phyloP scores from a whole-genome alignment of 768 basidiomycete genomes.

The Asterophora parasitica region DNA sequence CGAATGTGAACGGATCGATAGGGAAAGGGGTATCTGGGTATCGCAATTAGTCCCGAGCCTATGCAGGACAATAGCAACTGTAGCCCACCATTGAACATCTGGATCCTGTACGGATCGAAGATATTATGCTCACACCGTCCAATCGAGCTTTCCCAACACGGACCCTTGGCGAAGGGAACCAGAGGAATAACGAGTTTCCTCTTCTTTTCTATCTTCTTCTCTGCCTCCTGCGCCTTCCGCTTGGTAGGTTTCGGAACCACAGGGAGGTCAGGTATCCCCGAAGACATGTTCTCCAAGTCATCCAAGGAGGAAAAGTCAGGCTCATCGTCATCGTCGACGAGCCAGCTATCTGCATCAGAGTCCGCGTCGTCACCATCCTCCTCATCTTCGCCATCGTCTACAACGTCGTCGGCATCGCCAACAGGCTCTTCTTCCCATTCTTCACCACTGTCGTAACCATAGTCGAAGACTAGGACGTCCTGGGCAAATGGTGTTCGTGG shows the following conservation, averaged over 20 bases:
- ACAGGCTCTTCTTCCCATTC: slow-evolving; percentile 93
- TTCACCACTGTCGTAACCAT: slow-evolving; percentile 89
- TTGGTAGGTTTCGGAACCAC: slow-evolving; percentile 36
- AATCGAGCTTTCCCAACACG: slow-evolving; percentile 69
- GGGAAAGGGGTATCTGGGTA: slow-evolving; percentile 62
- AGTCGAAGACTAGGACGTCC: slow-evolving; percentile 78
- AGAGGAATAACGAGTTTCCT: slow-evolving; percentile 75
- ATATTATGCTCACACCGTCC: slow-evolving; percentile 65
- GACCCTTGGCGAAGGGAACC: slow-evolving; percentile 78
- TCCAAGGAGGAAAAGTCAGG: slow-evolving; percentile 34
- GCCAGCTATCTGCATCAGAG: slow-evolving; percentile 76
- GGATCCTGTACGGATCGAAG: slow-evolving; percentile 71
- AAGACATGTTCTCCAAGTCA: slow-evolving; percentile 31
- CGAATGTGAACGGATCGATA: slow-evolving; percentile 75
- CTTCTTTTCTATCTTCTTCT: slow-evolving; percentile 56
- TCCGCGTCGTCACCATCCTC: slow-evolving; percentile 57
- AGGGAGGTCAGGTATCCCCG: slow-evolving; percentile 30
- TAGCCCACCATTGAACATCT: slow-evolving; percentile 73
- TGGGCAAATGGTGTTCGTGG: slow-evolving; percentile 79
- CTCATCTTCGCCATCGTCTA: slow-evolving; percentile 65
- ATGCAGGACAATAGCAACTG: not conserved
- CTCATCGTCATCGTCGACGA: slow-evolving; percentile 71
- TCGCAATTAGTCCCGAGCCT: slow-evolving; percentile 2
- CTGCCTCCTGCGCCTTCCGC: slow-evolving; percentile 57
- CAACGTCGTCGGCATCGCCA: slow-evolving; percentile 73